Conservation (phyloP, 78 protist species). For the Dictyostelium discoideum region DNA sequence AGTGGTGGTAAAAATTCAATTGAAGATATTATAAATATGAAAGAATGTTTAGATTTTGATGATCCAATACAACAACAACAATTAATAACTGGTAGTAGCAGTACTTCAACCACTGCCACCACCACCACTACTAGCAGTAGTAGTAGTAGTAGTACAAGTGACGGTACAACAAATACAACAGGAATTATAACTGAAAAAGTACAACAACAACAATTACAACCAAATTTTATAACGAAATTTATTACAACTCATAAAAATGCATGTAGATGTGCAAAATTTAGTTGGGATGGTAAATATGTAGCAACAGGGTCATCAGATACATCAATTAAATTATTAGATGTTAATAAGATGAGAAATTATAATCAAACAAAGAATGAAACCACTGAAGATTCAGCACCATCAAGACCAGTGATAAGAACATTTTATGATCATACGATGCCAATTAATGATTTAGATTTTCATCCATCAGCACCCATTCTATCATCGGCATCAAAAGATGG, state of each 20-base stretch:
- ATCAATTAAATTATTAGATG: constrained; percentile 83
- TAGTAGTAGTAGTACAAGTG: not conserved
- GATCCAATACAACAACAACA: not conserved
- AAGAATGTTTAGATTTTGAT: not conserved
- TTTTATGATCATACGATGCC: constrained; percentile 87
- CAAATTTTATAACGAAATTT: constrained; percentile 65
- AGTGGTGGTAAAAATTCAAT: constrained; percentile 7
- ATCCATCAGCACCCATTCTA: constrained; percentile 76
- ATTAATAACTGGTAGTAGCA: not conserved
- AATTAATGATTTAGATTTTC: constrained; percentile 83
- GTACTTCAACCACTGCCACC: not conserved
- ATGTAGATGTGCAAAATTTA: constrained; percentile 84
- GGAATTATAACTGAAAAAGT: not conserved
- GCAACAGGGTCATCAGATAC: constrained; percentile 89
- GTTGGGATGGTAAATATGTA: constrained; percentile 83
- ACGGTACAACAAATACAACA: not conserved
- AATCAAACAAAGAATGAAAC: constrained; percentile 73
- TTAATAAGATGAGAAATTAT: constrained; percentile 69
- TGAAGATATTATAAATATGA: constrained; percentile 10
- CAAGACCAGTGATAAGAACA: constrained; percentile 83
- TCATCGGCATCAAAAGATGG: constrained; percentile 70
- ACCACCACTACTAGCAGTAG: no score
- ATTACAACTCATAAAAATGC: constrained; percentile 89
- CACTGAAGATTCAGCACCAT: constrained; percentile 80
- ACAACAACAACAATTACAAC: not conserved